phyloP scores from a whole-genome alignment of 495 filamentous ascomycete genomes.

The Chaetomium tenue region DNA sequence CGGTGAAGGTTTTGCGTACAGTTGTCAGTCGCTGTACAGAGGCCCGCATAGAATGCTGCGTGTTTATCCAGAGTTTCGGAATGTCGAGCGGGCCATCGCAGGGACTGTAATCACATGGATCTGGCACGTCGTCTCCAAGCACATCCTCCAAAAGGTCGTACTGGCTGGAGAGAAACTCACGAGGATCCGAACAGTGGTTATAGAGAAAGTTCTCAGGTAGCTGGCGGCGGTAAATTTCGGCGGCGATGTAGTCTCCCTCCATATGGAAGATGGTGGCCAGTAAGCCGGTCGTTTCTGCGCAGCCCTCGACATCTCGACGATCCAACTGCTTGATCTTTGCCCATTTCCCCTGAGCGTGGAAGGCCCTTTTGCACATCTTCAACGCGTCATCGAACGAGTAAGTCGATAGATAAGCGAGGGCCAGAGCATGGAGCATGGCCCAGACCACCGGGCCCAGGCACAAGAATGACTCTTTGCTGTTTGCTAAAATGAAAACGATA shows the following conservation, averaged over 20 bases:
- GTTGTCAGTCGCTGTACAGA: neutral
- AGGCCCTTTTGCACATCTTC: neutral
- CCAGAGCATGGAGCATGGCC: slow-evolving; percentile 2
- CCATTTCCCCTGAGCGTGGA: neutral
- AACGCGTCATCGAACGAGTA: neutral
- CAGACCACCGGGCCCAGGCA: neutral
- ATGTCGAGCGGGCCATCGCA: neutral
- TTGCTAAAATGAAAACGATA: neutral
- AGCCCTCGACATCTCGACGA: neutral
- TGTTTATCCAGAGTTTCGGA: neutral
- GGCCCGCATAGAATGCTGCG: neutral
- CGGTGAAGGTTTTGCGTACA: neutral
- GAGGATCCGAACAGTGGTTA: neutral
- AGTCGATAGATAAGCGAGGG: neutral
- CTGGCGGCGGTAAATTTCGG: slow-evolving; percentile 2
- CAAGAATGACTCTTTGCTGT: neutral
- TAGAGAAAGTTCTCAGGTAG: neutral
- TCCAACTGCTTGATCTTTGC: neutral
- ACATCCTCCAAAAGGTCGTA: neutral
- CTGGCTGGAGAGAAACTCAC: neutral
- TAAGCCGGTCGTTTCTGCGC: slow-evolving; percentile 1
- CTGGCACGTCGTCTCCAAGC: neutral
- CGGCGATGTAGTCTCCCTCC: neutral
- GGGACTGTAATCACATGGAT: neutral
- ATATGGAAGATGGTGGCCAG: neutral